A percentile compares a stretch with the other conserved stretches of the same genome.
Evolutionary conservation across 257 asterid genomes (phyloP).

Genomic region (Sherardia arvensis): DNA sequence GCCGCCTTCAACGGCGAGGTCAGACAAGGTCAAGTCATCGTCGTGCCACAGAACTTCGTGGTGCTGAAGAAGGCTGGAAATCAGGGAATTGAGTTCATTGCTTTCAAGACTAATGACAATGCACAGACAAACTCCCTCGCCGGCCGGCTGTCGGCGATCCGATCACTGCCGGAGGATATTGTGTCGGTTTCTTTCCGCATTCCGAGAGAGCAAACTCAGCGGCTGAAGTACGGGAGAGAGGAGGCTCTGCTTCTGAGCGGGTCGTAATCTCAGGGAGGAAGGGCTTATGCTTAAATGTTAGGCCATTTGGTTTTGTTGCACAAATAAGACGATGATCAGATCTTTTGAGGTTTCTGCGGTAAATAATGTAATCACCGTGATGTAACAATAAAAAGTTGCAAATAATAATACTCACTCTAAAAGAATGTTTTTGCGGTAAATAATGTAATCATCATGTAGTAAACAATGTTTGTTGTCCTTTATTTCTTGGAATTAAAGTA

Average conservation of each 20-base stretch:
- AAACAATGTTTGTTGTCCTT: no score
- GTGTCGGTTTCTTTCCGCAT: slow-evolving; percentile 38
- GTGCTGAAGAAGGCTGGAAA: slow-evolving; percentile 42
- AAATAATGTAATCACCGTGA: no score
- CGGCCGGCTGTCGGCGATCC: slow-evolving; percentile 48
- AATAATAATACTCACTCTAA: no score
- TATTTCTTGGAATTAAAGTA: no score
- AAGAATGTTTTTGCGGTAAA: no score
- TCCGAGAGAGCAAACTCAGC: slow-evolving; percentile 35
- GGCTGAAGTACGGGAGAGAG: slow-evolving; percentile 44
- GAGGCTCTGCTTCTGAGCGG: slow-evolving; percentile 6
- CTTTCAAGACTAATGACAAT: slow-evolving; percentile 54
- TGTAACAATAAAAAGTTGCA: no score
- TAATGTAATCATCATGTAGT: no score
- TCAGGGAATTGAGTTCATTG: slow-evolving; percentile 49
- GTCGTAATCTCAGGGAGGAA: background rate
- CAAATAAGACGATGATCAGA: no score
- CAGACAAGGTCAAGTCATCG: slow-evolving; percentile 35
- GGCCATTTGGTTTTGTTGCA: no score
- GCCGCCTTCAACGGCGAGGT: slow-evolving; percentile 38
- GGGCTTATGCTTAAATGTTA: slow-evolving; percentile 1
- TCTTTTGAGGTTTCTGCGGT: no score
- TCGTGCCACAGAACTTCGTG: slow-evolving; percentile 56
- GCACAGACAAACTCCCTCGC: slow-evolving; percentile 40
- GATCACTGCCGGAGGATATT: slow-evolving; percentile 52